Percentiles rank a stretch among this genome's conserved stretches.
These are phyloP conservation scores for Metschnikowia dekortorum DNA, from an alignment of 805 yeast genomes.

Conservation along the genomic window DNA sequence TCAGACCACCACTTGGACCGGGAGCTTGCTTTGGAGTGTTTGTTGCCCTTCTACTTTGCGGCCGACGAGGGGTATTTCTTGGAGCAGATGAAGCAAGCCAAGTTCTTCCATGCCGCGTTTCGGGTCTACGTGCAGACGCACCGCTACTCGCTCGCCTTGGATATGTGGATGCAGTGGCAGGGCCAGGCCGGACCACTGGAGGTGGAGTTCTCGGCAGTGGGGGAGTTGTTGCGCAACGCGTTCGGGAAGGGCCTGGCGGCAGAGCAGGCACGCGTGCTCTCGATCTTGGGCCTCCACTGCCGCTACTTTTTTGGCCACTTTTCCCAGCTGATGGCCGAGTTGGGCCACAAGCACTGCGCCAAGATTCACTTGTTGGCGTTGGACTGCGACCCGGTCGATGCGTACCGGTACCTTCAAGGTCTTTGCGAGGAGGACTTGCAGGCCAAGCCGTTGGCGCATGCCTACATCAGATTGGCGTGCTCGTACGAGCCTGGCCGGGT, in stretches of 20 bases:
- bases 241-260: conserved; percentile 12
- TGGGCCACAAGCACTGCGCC: conserved; percentile 36
- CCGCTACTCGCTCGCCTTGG: conserved; percentile 48
- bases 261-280: conserved; percentile 23
- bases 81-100: conserved; percentile 48
- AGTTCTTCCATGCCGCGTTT: conserved; percentile 56
- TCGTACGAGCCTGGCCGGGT: conserved; percentile 15
- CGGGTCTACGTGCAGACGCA: conserved; percentile 52
- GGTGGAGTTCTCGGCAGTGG: conserved; percentile 10
- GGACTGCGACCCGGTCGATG: conserved; percentile 17
- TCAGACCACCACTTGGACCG: conserved; percentile 45
- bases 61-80: conserved; percentile 46
- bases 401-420: conserved; percentile 30
- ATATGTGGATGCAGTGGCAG: conserved; percentile 43
- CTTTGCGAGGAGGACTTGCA: neutral
- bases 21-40: conserved; percentile 70
- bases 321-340: conserved; percentile 29
- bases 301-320: conserved; percentile 23
- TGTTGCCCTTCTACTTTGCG: conserved; percentile 65
- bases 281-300: conserved; percentile 24
- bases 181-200: conserved; percentile 9
- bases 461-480: conserved; percentile 25
- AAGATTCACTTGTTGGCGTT: conserved; percentile 36
- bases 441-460: conserved; percentile 3
- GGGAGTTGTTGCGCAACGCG: conserved; percentile 26